Evolutionary conservation across 1,284 basidiomycete genomes (phyloP), one percentile per base, ranked within the genome.

Genomic region (Ganoderma sp.): DNA sequence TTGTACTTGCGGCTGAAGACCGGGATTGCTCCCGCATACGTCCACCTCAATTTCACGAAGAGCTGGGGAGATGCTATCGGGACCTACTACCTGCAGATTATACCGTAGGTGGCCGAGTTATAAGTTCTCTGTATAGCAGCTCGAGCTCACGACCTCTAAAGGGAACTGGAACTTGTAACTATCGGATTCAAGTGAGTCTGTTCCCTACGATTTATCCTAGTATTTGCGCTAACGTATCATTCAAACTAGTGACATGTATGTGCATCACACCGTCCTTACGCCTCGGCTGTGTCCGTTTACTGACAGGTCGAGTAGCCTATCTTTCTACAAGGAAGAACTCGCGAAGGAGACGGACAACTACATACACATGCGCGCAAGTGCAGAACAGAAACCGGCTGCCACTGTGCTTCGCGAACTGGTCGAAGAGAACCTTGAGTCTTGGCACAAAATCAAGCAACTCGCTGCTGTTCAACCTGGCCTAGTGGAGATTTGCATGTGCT

Each of bases 301-400:
- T 32, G 12, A 14, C 25, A 34, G 42, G 22, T 61, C 34, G 5
- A 1, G 22, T 28, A 73, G 71, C 14, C 37, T 73, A 6, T 73
- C 71, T 2, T 73, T 73, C 50, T 73, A 73, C 69, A 73, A 73
- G 39, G 71, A 73, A 34, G 52, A 66, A n/a, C 62, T 69, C 3
- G 71, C 57, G 9, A 52, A 67, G 7, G 71, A 73, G 39, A 69
- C 66, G 45, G 63, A 67, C 17, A 73, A 70, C 50, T 73, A 70
- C 50, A 56, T 71, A 22, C 64, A 67, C 41, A 57, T 73, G 10
- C 67, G 69, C 25, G 69, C 69, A 0, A 64, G 52, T 3, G 57
- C 56, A 3, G 67, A 70, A 45, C 64, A 67, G 34, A 64, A 50
- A 1, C 41, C 69, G 5, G 45, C 56, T 2, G 17, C 50, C 5